Evolutionary conservation across 2,329 filamentous ascomycete species (phyloP).

Genomic region (Aspergillus piperis): DNA sequence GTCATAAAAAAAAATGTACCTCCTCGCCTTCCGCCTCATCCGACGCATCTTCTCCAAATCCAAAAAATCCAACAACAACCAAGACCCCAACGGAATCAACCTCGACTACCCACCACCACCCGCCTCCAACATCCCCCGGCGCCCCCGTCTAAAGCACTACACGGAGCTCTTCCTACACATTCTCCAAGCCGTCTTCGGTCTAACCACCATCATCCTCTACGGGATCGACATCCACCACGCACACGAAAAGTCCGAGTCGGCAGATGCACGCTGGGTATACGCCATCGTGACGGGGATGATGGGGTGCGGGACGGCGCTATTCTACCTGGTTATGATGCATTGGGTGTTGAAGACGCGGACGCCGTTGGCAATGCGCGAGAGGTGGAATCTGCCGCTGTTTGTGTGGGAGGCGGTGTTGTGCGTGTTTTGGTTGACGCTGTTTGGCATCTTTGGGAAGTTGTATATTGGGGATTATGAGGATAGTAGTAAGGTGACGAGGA

Average conservation of each 20-base stretch:
- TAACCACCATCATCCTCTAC: slow-evolving; percentile 79
- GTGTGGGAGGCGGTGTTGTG: slow-evolving; percentile 72
- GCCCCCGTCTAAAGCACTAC: slow-evolving; percentile 23
- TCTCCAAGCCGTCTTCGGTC: slow-evolving; percentile 72
- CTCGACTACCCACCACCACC: slow-evolving; percentile 21
- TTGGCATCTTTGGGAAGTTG: slow-evolving; percentile 80
- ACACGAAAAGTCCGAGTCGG: slow-evolving; percentile 50
- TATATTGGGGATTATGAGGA: slow-evolving; percentile 59
- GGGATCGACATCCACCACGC: slow-evolving; percentile 60
- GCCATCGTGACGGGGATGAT: slow-evolving; percentile 70
- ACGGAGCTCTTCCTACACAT: slow-evolving; percentile 61
- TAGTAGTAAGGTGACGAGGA: slow-evolving; percentile 59
- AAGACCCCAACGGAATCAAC: slow-evolving; percentile 19
- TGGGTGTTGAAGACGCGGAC: slow-evolving; percentile 27
- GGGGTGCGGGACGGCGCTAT: slow-evolving; percentile 62
- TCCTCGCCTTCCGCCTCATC: slow-evolving; percentile 26
- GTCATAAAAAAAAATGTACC: background rate
- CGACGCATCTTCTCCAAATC: slow-evolving; percentile 32
- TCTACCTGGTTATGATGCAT: slow-evolving; percentile 65
- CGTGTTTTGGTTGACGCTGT: slow-evolving; percentile 77
- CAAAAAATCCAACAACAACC: slow-evolving; percentile 21
- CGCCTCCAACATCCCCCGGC: slow-evolving; percentile 11
- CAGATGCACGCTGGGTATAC: slow-evolving; percentile 75
- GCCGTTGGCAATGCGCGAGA: slow-evolving; percentile 32
- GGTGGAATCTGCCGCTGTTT: slow-evolving; percentile 50